Evolutionary conservation across 805 yeast genomes (phyloP), one percentile per base, ranked within the genome.

Genomic region (Schwanniomyces yamadae): DNA sequence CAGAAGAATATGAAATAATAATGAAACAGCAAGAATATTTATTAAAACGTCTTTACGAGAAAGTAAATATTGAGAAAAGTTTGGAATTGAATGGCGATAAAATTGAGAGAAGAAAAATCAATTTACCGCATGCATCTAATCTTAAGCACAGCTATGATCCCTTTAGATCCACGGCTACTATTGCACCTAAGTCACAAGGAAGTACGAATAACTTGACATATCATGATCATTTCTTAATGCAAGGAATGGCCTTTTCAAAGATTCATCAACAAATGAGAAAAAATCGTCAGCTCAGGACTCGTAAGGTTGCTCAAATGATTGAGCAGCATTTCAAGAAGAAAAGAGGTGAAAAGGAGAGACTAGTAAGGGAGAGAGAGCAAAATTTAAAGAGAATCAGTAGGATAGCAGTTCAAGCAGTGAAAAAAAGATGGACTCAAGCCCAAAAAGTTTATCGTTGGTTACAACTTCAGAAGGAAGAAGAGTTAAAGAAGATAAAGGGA

Each of bases 361-460:
- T 79, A 39, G 73, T 74, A 15, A 81, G 81, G 45, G 95, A 84
- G 39, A 77, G 80, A 48, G 95, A 89, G 48, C 83, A 77, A 48
- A 77, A 79, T 35, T 69, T 84, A 39, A 68, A 73, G 39, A 77
- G 75, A 40, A 57, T 91, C 22, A 95, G 96, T n/a, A 77, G 87
- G 48, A 73, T 81, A 32, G 84, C 95, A 0, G 84, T 85, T 1
- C 82, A 78, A 49, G 88, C 89, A 28, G 96, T 93, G 8, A 83
- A 83, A 59, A 88, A 82, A 56, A 80, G 93, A 52, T 93, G 99
- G 99, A 66, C 73, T 15, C 71, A 89, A 32, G 99, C 97, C 2
- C 86, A 82, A 43, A 88, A 85, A 55, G 95, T 87, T 1, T 82
- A 76, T 53, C 72, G 70, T 32, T 84, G 80, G 11, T 66, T 85